Conservation (phyloP, 495 filamentous ascomycete species). For the Penicillium chermesinum region DNA sequence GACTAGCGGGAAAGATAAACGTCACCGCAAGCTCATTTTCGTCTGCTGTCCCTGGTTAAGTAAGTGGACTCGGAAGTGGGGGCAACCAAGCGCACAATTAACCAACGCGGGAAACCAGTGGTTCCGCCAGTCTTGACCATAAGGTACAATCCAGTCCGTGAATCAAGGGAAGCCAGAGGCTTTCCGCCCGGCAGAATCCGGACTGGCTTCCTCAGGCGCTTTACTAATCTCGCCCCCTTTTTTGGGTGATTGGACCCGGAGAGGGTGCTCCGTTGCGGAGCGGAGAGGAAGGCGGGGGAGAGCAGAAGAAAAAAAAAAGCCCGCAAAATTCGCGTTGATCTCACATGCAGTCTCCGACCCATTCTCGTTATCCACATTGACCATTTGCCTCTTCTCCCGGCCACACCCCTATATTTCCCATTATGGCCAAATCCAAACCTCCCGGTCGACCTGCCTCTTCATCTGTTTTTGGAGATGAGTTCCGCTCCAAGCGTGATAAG, state of each 20-base stretch:
- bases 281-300: slow-evolving; percentile 1
- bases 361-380: slow-evolving; percentile 7
- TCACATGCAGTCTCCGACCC: slow-evolving; percentile 1
- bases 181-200: too few species aligned
- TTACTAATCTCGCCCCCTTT: too few species aligned
- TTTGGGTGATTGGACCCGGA: not conserved
- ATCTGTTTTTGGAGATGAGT: slow-evolving; percentile 37
- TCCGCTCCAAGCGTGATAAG: slow-evolving; percentile 72
- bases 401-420: slow-evolving; percentile 4
- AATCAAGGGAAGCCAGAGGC: too few species aligned
- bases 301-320: slow-evolving; percentile 4
- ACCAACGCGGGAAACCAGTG: not conserved
- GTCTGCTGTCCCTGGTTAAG: not conserved
- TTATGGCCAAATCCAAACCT: slow-evolving; percentile 22
- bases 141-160: too few species aligned
- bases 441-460: slow-evolving; percentile 20
- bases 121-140: too few species aligned
- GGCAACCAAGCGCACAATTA: not conserved
- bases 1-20: not conserved
- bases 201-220: too few species aligned
- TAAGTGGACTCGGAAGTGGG: not conserved
- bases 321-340: not conserved
- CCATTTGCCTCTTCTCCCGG: slow-evolving; percentile 12
- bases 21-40: slow-evolving; percentile 14
- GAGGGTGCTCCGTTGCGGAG: not conserved